These are phyloP conservation scores for Astragalus membranaceus DNA, from an alignment of 306 rosid genomes.

Conservation along the genomic window DNA sequence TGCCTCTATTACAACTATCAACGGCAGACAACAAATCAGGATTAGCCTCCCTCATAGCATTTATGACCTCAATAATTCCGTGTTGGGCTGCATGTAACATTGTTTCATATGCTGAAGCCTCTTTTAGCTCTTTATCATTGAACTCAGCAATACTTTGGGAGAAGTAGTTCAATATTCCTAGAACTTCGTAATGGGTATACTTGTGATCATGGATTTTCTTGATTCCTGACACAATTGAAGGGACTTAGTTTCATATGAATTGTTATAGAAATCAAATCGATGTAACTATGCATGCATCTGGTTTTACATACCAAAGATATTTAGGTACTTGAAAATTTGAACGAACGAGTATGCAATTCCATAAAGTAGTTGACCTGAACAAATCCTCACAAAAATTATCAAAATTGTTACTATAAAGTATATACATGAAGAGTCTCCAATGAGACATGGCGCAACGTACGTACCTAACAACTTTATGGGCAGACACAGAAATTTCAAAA, in stretches of 20 bases:
- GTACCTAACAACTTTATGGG: background rate
- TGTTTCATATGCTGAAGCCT: background rate
- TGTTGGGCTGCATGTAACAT: slow-evolving; percentile 10
- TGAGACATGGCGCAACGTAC: background rate
- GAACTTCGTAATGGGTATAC: background rate
- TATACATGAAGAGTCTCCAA: background rate
- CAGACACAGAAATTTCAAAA: background rate
- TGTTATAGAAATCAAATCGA: background rate
- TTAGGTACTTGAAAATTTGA: background rate
- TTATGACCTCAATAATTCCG: slow-evolving; percentile 10
- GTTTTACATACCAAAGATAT: background rate
- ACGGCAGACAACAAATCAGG: background rate
- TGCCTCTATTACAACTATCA: background rate
- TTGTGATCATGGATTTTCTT: background rate
- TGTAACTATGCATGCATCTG: too few species aligned
- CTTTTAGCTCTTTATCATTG: background rate
- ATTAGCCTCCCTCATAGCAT: background rate
- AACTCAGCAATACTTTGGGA: background rate
- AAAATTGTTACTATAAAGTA: too few species aligned
- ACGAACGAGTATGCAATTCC: background rate
- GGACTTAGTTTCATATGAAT: background rate
- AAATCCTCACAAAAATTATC: background rate
- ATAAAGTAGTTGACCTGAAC: background rate
- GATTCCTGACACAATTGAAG: background rate
- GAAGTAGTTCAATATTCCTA: background rate